These are phyloP conservation scores for Dimocarpus longan DNA, from an alignment of 345 rosid species.

Conservation along the genomic window DNA sequence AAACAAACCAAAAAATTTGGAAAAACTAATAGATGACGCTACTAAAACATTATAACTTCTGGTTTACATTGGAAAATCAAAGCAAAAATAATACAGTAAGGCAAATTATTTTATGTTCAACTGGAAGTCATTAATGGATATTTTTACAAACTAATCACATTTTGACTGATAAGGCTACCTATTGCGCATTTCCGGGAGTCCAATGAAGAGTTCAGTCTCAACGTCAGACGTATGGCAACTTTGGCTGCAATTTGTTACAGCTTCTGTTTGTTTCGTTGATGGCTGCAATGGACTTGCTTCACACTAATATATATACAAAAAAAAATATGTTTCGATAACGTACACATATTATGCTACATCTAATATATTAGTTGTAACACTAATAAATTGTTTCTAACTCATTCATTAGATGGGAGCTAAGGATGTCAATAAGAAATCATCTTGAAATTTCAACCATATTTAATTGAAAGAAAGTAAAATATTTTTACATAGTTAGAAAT, in stretches of 20 bases:
- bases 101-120: neutral
- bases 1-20: too few relatives aligned
- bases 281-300: conserved; percentile 22
- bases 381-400: too few relatives aligned
- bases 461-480: too few relatives aligned
- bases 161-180: neutral
- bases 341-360: too few relatives aligned
- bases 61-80: neutral
- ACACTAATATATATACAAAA: neutral
- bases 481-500: too few relatives aligned
- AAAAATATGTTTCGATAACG: neutral
- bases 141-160: neutral
- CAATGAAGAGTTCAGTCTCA: conserved; percentile 53
- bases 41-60: neutral
- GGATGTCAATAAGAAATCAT: too few relatives aligned
- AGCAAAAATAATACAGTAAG: neutral
- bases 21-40: too few relatives aligned
- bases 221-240: conserved; percentile 39
- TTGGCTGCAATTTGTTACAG: conserved; percentile 15
- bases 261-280: conserved; percentile 25
- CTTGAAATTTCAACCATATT: too few relatives aligned
- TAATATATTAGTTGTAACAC: too few relatives aligned
- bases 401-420: too few relatives aligned
- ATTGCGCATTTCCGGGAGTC: conserved; percentile 38
- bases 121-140: neutral